Evolutionary conservation across 1,284 basidiomycete species (phyloP).

Genomic region (Ganoderma sp.): DNA sequence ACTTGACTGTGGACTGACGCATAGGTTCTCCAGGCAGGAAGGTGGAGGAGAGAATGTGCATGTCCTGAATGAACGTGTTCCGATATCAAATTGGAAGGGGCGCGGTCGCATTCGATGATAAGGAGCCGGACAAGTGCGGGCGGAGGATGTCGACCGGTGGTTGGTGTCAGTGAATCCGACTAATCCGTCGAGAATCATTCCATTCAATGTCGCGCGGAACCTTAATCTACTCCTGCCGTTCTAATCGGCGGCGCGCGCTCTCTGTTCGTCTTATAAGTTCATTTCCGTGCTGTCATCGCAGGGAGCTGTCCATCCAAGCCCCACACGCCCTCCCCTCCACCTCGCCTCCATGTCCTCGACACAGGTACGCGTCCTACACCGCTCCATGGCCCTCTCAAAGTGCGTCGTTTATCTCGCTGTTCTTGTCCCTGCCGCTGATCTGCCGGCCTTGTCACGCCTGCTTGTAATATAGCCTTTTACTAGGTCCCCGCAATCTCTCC

Average conservation of each 20-base stretch:
- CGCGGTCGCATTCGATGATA: neutral
- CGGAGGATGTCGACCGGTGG: neutral
- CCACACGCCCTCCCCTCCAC: neutral
- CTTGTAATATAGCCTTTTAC: neutral
- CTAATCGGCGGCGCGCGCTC: neutral
- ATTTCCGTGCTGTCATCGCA: neutral
- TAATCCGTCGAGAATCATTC: neutral
- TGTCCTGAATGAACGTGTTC: neutral
- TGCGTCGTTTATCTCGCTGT: neutral
- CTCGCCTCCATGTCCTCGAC: conserved; percentile 3
- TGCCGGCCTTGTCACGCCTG: neutral
- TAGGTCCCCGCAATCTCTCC: neutral
- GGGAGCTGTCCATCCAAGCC: neutral
- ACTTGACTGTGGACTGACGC: neutral
- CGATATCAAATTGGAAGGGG: neutral
- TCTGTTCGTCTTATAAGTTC: neutral
- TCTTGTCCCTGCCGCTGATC: neutral
- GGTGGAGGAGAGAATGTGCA: neutral
- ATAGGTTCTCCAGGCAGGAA: neutral
- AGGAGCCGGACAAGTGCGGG: neutral
- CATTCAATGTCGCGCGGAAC: conserved; percentile 6
- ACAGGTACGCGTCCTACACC: neutral
- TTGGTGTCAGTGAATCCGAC: neutral
- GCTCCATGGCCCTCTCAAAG: neutral
- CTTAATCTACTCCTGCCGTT: conserved; percentile 3